Evolutionary conservation across 495 filamentous ascomycete genomes (phyloP), one percentile per base, ranked within the genome.

Genomic region (Ramalina peruviana): DNA sequence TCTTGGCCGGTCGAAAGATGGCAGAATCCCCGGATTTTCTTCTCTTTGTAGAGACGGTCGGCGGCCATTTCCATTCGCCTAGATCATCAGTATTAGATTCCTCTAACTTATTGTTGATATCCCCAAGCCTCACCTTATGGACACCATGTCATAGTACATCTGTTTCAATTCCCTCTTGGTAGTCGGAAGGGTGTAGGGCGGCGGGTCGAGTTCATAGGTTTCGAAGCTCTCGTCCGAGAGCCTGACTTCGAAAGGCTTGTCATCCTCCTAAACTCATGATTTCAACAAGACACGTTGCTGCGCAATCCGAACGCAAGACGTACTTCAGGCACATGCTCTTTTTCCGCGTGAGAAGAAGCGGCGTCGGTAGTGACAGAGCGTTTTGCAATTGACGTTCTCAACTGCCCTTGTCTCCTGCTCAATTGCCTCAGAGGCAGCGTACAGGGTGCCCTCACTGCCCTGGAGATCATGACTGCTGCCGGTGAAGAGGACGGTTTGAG

Each of bases 51-150:
- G 49, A 97, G 76, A 60, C 88, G 79, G 62, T 97, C 90, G 71
- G 90, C 86, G 55, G 88, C 89, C 92, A 97, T 94, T 67, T 98
- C 92, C 92, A 98, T 94, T 62, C 93, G 93, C 66, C 92, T 95
- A 48, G 46, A 48, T 27, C 15, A 6, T 4, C 13, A 25, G 15
- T 11, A 41, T 37, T 25, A 51, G 21, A 53, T 40, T 43, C 26
- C 40, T 49, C 49, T 51, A 45, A 43, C 42, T 15, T 4, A 44
- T 17, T n/a, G 19, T 30, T 51, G 17, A 38, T 46, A 52, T 23
- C 38, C 39, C 33, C 58, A 46, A 41, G 41, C 50, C 75, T 62
- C 84, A 94, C 89, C 89, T 75, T 58, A 89, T 80, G 43, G 79
- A 71, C 36, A 97, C 92, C 93, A 98, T 97, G 65, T 98, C 88